Evolutionary conservation across 1,284 basidiomycete genomes (phyloP), one percentile per base, ranked within the genome.

Genomic region (Malassezia cuniculi): DNA sequence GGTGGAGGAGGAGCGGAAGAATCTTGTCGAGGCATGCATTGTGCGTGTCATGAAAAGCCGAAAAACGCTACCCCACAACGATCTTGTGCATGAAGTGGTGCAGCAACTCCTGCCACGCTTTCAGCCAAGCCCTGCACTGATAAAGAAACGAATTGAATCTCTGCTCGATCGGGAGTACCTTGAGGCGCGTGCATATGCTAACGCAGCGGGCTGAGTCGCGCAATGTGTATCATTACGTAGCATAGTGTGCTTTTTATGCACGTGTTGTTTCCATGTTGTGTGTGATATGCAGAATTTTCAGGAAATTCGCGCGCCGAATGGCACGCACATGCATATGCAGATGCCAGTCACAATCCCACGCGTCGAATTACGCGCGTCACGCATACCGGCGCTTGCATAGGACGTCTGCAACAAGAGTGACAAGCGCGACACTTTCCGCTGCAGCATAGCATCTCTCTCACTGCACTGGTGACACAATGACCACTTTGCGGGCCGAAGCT

Each of bases 41-140:
- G 93, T 97, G 17, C 79, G 93, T 27, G 80, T 95, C 26, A 97
- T 99, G 93, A 97, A 99, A 71, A 81, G 86, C 62, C 73, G 89
- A 47, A 95, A 95, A 68, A 76, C 76, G 40, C 79, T 95, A 77
- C 70, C 73, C 5, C 87, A 95, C 65, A 85, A 80, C 48, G 86
- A 90, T 45, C 75, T 99, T 12, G 75, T 95, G 40, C 81, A 81
- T 54, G 89, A 97, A 69, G 85, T 87, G 18, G 84, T 85, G 26
- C 76, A 78, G 12, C 90, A 95, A 61, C 71, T 99, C 2, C 72
- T 80, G 10, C 72, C 71, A 43, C 77, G 93, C 3, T 99, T 97
- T 73, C 76, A 77, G 38, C 90, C 93, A 0, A 79, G 81, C 50
- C 80, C 87, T 28, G 68, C 78, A 24, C 73, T 77, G 48, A 86